Conservation (phyloP, 306 rosid genomes). For the Vigna hirtella region DNA sequence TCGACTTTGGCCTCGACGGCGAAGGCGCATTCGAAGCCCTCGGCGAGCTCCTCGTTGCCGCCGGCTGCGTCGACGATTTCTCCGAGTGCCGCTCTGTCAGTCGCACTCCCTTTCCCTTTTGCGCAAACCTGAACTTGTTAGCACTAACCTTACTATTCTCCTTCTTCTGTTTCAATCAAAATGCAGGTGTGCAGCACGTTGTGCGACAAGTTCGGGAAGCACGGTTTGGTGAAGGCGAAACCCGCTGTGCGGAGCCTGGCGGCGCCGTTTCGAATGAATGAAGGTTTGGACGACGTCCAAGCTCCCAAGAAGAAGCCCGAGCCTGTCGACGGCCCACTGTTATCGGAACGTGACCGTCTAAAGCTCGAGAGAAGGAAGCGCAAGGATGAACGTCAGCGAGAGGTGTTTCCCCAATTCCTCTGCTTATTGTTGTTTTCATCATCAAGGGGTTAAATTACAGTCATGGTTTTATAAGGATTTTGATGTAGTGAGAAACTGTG, state of each 20-base stretch:
- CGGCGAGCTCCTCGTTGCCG: conserved; percentile 90
- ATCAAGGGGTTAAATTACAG: background rate
- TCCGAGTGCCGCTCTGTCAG: conserved; percentile 85
- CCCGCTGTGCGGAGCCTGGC: conserved; percentile 90
- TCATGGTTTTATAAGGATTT: background rate
- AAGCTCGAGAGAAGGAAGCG: conserved; percentile 88
- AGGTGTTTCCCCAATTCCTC: conserved; percentile 54
- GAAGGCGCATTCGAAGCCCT: conserved; percentile 89
- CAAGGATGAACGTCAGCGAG: conserved; percentile 96
- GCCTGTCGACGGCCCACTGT: conserved; percentile 80
- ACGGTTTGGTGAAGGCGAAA: conserved; percentile 80
- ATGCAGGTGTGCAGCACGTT: conserved; percentile 79
- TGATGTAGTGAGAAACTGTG: background rate
- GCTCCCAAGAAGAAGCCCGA: conserved; percentile 89
- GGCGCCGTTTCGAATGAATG: conserved; percentile 88
- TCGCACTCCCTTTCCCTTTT: background rate
- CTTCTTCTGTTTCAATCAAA: background rate
- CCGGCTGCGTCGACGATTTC: conserved; percentile 77
- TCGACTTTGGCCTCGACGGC: conserved; percentile 90
- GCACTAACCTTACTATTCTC: background rate
- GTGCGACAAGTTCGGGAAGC: conserved; percentile 87
- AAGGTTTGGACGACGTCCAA: conserved; percentile 83
- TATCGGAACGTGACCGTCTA: conserved; percentile 80
- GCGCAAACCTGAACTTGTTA: background rate
- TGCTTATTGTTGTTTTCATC: background rate